Conservation (phyloP, 2,329 filamentous ascomycete genomes). For the Cytospora piceae region DNA sequence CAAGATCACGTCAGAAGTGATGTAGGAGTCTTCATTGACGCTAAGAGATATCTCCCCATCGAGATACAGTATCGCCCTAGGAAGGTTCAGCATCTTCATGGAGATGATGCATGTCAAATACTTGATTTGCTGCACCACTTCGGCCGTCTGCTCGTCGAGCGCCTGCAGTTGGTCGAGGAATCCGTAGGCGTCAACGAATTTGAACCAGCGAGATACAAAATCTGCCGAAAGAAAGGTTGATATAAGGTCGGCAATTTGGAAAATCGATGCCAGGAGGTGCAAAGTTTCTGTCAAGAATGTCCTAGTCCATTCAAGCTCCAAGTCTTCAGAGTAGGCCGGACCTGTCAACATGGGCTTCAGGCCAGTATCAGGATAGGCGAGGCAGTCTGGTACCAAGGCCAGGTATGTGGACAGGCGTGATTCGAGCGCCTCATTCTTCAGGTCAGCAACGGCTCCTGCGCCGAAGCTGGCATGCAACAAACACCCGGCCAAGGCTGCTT, state of each 20-base stretch:
- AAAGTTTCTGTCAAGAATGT: slow-evolving; percentile 71
- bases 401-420: slow-evolving; percentile 54
- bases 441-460: neutral
- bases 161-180: slow-evolving; percentile 70
- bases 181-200: slow-evolving; percentile 66
- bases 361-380: slow-evolving; percentile 53
- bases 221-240: slow-evolving; percentile 59
- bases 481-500: slow-evolving; percentile 29
- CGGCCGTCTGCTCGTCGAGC: slow-evolving; percentile 52
- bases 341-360: slow-evolving; percentile 49
- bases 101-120: slow-evolving; percentile 72
- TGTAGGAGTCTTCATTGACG: slow-evolving; percentile 59
- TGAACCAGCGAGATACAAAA: slow-evolving; percentile 72
- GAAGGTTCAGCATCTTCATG: slow-evolving; percentile 70
- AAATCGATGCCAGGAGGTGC: slow-evolving; percentile 74
- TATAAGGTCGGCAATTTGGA: slow-evolving; percentile 68
- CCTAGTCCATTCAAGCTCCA: slow-evolving; percentile 63
- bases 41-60: slow-evolving; percentile 51
- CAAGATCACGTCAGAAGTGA: slow-evolving; percentile 72
- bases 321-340: slow-evolving; percentile 50
- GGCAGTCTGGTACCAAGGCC: slow-evolving; percentile 50
- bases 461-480: slow-evolving; percentile 34
- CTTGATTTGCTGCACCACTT: slow-evolving; percentile 67
- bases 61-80: slow-evolving; percentile 59
- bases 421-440: slow-evolving; percentile 40